A percentile compares a stretch with the other conserved stretches of the same genome.
phyloP scores from a whole-genome alignment of 805 yeast species.

The Jamesozyma hellenica region DNA sequence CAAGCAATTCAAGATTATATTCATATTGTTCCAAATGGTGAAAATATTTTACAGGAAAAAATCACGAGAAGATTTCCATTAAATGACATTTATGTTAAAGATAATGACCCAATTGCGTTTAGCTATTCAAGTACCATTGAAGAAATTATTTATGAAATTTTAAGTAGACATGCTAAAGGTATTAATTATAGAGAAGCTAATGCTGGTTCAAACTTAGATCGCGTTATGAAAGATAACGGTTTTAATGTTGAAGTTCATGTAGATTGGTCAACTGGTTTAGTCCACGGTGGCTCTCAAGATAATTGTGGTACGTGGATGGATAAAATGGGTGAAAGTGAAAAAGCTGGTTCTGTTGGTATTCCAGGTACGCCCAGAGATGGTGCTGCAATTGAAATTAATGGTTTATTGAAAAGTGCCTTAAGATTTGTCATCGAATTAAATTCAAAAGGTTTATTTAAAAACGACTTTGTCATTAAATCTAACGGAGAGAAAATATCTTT shows the following conservation, averaged over 20 bases:
- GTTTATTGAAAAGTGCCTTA: constrained; percentile 72
- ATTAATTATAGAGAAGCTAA: constrained; percentile 86
- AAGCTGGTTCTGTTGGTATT: constrained; percentile 75
- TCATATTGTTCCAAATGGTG: constrained; percentile 57
- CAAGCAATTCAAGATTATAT: constrained; percentile 85
- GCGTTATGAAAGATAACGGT: constrained; percentile 88
- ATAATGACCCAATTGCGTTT: constrained; percentile 67
- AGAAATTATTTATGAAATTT: constrained; percentile 73
- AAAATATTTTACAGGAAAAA: constrained; percentile 51
- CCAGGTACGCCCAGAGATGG: constrained; percentile 99
- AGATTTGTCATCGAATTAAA: constrained; percentile 64
- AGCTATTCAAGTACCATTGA: constrained; percentile 56
- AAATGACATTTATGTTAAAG: constrained; percentile 68
- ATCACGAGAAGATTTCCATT: constrained; percentile 80
- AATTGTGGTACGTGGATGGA: constrained; percentile 99
- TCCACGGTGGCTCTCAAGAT: constrained; percentile 83
- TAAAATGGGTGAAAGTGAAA: constrained; percentile 91
- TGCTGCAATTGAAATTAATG: constrained; percentile 88
- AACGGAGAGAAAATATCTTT: constrained; percentile 51
- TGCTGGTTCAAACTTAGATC: constrained; percentile 81
- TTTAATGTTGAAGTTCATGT: constrained; percentile 72
- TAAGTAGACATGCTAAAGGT: constrained; percentile 82
- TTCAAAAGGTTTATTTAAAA: constrained; percentile 44
- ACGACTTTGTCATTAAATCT: constrained; percentile 45
- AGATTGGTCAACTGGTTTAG: constrained; percentile 83